Evolutionary conservation across 73 alveolate species (phyloP).

Genomic region (Paramecium sexaurelia): DNA sequence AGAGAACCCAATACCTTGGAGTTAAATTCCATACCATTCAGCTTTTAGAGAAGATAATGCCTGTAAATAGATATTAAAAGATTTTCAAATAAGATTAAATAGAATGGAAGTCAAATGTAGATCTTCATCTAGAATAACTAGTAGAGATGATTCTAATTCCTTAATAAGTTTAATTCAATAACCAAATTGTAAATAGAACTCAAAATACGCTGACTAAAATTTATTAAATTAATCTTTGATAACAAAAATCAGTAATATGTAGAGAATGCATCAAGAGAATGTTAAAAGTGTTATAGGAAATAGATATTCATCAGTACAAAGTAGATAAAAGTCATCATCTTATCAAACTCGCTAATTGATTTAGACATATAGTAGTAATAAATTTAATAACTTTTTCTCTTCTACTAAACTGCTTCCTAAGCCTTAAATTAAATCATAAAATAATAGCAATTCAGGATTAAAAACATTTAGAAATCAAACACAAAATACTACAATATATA

Average conservation of each 20-base stretch:
- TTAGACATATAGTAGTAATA: background rate
- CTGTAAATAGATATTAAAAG: conserved; percentile 3
- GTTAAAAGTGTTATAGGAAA: background rate
- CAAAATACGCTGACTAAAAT: background rate
- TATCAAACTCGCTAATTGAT: background rate
- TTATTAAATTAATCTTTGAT: conserved; percentile 3
- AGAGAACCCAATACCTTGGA: conserved; percentile 46
- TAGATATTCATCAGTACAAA: background rate
- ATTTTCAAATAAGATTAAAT: background rate
- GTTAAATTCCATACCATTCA: conserved; percentile 28
- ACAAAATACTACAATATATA: background rate
- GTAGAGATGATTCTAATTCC: conserved; percentile 1
- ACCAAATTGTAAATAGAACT: background rate
- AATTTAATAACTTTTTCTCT: conserved; percentile 28
- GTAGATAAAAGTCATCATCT: background rate
- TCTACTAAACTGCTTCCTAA: conserved; percentile 25
- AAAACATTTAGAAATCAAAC: background rate
- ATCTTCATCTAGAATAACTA: conserved; percentile 33
- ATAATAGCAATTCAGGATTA: background rate
- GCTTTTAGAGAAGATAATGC: conserved; percentile 47
- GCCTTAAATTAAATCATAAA: background rate
- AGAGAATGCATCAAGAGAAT: conserved; percentile 27
- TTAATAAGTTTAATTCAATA: background rate
- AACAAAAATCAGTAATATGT: conserved; percentile 25
- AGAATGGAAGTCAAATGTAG: background rate